Evolutionary conservation across 2,329 filamentous ascomycete genomes (phyloP).

Genomic region (Juglanconis sp.): DNA sequence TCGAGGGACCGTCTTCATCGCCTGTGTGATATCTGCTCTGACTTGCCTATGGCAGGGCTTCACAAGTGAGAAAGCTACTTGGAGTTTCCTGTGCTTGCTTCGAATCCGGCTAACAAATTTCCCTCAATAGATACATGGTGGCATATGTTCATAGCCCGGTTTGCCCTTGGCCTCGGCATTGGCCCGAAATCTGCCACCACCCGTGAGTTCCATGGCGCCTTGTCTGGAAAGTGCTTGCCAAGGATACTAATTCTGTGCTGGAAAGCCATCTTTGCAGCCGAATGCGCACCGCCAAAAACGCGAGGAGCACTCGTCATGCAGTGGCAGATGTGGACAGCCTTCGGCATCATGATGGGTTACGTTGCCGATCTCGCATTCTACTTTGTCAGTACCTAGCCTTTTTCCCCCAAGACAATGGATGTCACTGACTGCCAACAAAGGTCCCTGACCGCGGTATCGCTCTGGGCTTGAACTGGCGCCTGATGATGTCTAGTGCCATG

Average conservation of each 20-base stretch:
- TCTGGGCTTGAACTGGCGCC: conserved; percentile 59
- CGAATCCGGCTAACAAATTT: neutral
- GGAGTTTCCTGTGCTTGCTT: neutral
- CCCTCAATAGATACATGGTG: conserved; percentile 47
- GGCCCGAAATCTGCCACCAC: conserved; percentile 69
- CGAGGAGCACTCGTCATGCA: conserved; percentile 68
- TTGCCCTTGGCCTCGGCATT: conserved; percentile 67
- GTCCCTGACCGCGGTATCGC: conserved; percentile 48
- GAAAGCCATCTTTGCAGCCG: conserved; percentile 63
- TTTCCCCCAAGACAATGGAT: too few relatives aligned
- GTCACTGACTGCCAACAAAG: neutral
- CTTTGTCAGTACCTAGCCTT: conserved; percentile 29
- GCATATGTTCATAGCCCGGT: conserved; percentile 69
- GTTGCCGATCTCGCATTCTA: conserved; percentile 61
- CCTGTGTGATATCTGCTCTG: conserved; percentile 54
- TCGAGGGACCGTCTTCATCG: conserved; percentile 67
- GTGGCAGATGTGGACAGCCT: conserved; percentile 43
- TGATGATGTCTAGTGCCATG: conserved; percentile 68
- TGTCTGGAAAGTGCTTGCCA: neutral
- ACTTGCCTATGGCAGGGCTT: conserved; percentile 51
- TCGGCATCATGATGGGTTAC: conserved; percentile 57
- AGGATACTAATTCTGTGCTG: neutral
- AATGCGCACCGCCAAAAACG: conserved; percentile 61
- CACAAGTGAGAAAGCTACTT: conserved; percentile 24
- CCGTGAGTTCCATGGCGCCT: conserved; percentile 21